Base-by-base conservation (phyloP, 1,284 basidiomycete genomes). In the Trametes hirsuta region DNA sequence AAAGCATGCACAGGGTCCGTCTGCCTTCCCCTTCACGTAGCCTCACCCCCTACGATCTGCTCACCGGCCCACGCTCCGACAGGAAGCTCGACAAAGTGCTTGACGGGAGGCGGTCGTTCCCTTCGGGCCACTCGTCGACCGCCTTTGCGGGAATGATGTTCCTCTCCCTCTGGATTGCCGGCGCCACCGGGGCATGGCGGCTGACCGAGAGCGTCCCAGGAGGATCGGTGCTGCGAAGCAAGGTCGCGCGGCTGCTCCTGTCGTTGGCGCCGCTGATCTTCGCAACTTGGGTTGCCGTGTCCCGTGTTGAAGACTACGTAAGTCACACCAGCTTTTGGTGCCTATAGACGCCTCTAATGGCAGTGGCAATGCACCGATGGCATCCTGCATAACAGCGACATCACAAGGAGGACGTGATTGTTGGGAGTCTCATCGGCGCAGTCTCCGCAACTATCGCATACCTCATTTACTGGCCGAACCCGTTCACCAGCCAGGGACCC, bases 121-220 rank as follows among this genome's bases (percentile, higher is more conserved):
- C 86, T 6, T 87, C 85, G 18, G 87, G 88, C 2, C 88, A 91
- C 69, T 86, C 87, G 0, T 87, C 87, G 0, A 82, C 82, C 2
- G 84, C 84, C 2, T 88, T 85, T 67, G 79, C 81, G 14, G 86
- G 85, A 25, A 87, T 90, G 82, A 77, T 81, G 37, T 85, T 88
- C 66, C 69, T 88, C 14, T 79, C 83, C 4, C 76, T 91, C 4
- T 88, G 83, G 75, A 71, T 90, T 8, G 86, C 86, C 9, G 84
- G 86, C 14, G 81, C 85, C 68, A 87, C 84, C 18, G 82, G 82
- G 15, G 83, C 84, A 3, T 85, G 85, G 80, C 82, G 82, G 54
- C 81, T 84, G 62, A 67, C 69, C n/a, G 69, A 76, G n/a, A 72
- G 79, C 4, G 58, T 74, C 63, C 65, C 74, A 70, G 46, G 70